Base-by-base conservation (phyloP, 106 monocot species). In the Narthecium ossifragum region DNA sequence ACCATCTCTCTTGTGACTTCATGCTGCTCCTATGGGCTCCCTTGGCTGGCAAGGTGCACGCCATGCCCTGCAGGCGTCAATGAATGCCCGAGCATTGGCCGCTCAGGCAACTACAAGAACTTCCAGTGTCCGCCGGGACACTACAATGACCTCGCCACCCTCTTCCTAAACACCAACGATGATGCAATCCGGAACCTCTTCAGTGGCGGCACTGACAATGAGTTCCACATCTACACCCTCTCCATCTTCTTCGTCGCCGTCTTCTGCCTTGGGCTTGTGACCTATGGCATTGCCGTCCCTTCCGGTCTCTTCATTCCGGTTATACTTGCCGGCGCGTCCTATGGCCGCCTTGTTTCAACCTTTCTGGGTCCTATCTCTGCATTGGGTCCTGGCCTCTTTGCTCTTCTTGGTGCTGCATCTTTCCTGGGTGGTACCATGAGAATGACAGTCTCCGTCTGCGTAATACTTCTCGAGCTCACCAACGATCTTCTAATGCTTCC, bases 341-440 rank as follows among this genome's bases (percentile, higher is more conserved):
- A 68, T 26, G 84, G 84, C 33, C 78, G 78, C n/a, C 64, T 84
- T 6, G 59, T 66, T 0, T 71, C 71, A n/a, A 75, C 60, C 0
- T 31, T 84, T 8, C 59, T 84, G 0, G 56, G 68, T 26, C 26
- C 68, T 2, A 13, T 79, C 6, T 53, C 41, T 25, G 64, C 59
- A 10, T 60, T 84, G 1, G 79, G 79, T 47, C 23, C 64, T 1
- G 84, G 79, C 1, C 68, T 84, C 9, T 84, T 75, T 41, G 72
- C 84, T 0, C 75, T 84, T 8, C 65, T 84, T 8, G 78, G 84
- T 1, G 75, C 84, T 5, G 79, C 84, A 1, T 71, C 84, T 2
- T 79, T 84, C 61, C 84, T 84, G 33, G 84, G 84, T 12, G 84
- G 84, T 14, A 84, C 84, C 2, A 79, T 84, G 84, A 75, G 84